These are phyloP conservation scores for Nakazawaea anatomiae DNA, from an alignment of 805 yeast species.

Conservation along the genomic window DNA sequence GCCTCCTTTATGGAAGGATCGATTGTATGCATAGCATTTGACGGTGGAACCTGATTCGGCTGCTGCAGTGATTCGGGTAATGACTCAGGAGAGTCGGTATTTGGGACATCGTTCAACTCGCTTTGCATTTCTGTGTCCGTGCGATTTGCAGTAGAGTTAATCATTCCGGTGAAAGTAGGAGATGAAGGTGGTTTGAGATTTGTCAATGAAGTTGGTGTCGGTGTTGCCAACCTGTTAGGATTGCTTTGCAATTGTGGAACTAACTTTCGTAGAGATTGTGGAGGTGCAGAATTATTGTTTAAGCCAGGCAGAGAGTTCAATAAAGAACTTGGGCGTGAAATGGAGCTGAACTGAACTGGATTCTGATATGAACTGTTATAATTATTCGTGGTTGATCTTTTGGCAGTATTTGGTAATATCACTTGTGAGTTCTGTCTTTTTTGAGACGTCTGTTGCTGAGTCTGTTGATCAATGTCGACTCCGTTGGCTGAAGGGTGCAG, in stretches of 20 bases:
- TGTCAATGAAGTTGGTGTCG: constrained; percentile 29
- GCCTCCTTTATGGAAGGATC: too few relatives aligned
- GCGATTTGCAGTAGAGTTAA: not conserved
- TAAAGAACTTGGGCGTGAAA: not conserved
- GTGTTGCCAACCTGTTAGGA: constrained; percentile 22
- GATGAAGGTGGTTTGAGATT: constrained; percentile 24
- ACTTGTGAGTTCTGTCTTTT: constrained; percentile 11
- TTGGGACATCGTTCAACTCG: constrained; percentile 10
- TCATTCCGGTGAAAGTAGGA: constrained; percentile 8
- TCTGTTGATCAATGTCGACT: not conserved
- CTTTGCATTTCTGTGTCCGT: constrained; percentile 6
- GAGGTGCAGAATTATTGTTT: not conserved
- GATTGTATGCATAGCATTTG: too few relatives aligned
- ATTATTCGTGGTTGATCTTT: constrained; percentile 8
- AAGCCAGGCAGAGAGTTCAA: not conserved
- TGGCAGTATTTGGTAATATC: constrained; percentile 8
- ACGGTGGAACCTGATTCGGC: not conserved
- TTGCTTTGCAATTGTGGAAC: constrained; percentile 1
- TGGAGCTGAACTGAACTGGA: not conserved
- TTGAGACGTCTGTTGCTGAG: constrained; percentile 2
- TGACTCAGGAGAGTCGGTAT: constrained; percentile 10
- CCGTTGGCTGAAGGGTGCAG: not conserved
- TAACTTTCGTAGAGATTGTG: constrained; percentile 1
- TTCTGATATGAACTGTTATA: not conserved
- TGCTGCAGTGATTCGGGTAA: not conserved